These are phyloP conservation scores for Euphorbia neoarborescens DNA, from an alignment of 441 rosid species.

Conservation along the genomic window DNA sequence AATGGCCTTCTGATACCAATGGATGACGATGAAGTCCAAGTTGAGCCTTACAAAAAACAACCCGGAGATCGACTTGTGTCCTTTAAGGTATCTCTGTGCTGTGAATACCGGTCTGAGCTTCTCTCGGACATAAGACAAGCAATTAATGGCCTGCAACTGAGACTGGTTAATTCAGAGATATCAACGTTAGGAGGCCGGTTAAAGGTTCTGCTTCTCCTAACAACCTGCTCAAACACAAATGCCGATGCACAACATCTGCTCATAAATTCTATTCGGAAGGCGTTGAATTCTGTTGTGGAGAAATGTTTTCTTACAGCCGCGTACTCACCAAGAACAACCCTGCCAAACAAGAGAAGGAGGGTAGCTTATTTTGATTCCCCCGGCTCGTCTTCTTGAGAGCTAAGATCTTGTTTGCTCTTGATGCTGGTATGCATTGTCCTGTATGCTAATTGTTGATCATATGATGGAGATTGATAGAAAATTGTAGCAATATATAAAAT, in stretches of 20 bases:
- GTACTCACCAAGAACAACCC: slow-evolving; percentile 37
- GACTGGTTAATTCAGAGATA: slow-evolving; percentile 36
- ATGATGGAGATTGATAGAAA: slow-evolving; percentile 12
- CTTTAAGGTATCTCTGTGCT: slow-evolving; percentile 50
- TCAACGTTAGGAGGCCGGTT: slow-evolving; percentile 45
- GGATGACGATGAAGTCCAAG: slow-evolving; percentile 47
- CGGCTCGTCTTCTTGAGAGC: slow-evolving; percentile 35
- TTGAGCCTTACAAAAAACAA: slow-evolving; percentile 28
- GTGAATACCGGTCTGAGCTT: slow-evolving; percentile 46
- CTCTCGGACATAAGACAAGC: slow-evolving; percentile 43
- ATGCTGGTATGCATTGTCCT: slow-evolving; percentile 8
- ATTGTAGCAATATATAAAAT: background rate
- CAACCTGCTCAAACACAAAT: slow-evolving; percentile 19
- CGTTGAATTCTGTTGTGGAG: slow-evolving; percentile 39
- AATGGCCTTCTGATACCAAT: slow-evolving; percentile 43
- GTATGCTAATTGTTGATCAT: background rate
- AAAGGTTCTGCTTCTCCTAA: slow-evolving; percentile 36
- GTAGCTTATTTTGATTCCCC: slow-evolving; percentile 38
- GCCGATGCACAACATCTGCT: slow-evolving; percentile 19
- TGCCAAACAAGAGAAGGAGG: slow-evolving; percentile 42
- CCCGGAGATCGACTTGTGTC: slow-evolving; percentile 25
- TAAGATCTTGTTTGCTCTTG: slow-evolving; percentile 10
- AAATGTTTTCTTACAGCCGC: slow-evolving; percentile 32
- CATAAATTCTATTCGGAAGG: slow-evolving; percentile 28
- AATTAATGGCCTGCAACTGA: slow-evolving; percentile 36